A percentile compares a stretch with the other conserved stretches of the same genome.
Evolutionary conservation across 257 asterid species (phyloP).

Genomic region (Osmanthus fragrans): DNA sequence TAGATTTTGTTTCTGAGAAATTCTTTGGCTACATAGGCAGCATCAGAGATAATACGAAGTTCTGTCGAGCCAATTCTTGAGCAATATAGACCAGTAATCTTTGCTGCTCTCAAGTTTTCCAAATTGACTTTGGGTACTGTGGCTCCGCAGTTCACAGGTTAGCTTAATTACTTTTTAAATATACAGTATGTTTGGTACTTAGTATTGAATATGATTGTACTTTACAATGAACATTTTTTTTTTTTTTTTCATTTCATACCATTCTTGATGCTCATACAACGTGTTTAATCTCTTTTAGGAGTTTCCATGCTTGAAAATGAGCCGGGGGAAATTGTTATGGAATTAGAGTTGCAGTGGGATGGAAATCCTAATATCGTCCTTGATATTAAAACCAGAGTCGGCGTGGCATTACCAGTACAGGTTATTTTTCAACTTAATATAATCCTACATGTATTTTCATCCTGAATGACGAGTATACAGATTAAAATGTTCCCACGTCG

Average conservation of each 20-base stretch:
- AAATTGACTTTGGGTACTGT: slow-evolving; percentile 90
- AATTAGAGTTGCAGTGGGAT: slow-evolving; percentile 95
- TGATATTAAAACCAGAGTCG: slow-evolving; percentile 78
- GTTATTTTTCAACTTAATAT: slow-evolving; percentile 25
- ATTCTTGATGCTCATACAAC: background rate
- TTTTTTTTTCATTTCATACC: background rate
- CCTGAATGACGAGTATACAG: background rate
- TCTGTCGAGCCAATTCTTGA: slow-evolving; percentile 89
- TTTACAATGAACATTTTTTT: background rate
- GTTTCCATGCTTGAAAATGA: slow-evolving; percentile 59
- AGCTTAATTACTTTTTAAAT: background rate
- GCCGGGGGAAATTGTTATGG: slow-evolving; percentile 69
- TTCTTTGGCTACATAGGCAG: slow-evolving; percentile 54
- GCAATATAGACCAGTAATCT: slow-evolving; percentile 76
- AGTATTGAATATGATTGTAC: background rate
- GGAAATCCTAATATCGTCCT: slow-evolving; percentile 86
- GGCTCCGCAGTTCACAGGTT: slow-evolving; percentile 91
- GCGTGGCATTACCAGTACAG: slow-evolving; percentile 88
- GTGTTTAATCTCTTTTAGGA: slow-evolving; percentile 45
- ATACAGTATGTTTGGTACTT: background rate
- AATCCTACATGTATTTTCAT: background rate
- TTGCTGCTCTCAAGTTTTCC: slow-evolving; percentile 85
- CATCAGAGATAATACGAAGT: slow-evolving; percentile 76
- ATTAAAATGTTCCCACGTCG: background rate
- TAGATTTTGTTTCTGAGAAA: background rate